Evolutionary conservation across 257 asterid species (phyloP).

Genomic region (Primulina huaijiensis): DNA sequence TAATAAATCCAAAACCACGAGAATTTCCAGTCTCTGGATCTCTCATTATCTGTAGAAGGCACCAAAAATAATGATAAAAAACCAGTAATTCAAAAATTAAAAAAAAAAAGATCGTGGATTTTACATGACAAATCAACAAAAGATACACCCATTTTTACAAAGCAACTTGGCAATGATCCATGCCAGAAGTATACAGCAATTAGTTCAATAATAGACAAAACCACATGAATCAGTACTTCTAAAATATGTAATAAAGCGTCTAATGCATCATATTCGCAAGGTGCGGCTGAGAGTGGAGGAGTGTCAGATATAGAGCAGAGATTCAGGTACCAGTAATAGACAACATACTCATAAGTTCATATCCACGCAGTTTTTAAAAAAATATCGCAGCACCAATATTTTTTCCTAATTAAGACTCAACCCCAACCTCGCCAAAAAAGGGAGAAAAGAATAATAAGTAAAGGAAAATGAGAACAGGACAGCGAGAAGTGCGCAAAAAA

Average conservation of each 20-base stretch:
- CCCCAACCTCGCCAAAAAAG: background rate
- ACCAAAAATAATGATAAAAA: background rate
- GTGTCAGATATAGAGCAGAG: background rate
- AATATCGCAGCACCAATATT: background rate
- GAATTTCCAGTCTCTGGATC: constrained; percentile 97
- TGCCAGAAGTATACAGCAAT: background rate
- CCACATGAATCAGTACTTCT: too few species aligned
- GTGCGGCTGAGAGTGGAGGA: background rate
- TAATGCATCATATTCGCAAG: background rate
- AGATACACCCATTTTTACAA: too few species aligned
- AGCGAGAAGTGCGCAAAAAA: background rate
- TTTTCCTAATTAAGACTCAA: background rate
- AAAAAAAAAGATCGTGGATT: too few species aligned
- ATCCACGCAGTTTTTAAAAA: background rate
- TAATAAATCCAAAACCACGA: constrained; percentile 92
- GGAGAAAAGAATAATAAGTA: background rate
- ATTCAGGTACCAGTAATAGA: background rate
- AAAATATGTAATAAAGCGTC: background rate
- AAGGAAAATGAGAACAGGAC: background rate
- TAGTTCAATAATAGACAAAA: background rate
- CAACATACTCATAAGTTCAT: background rate
- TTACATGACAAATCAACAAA: background rate
- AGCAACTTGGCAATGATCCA: background rate
- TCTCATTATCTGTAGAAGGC: constrained; percentile 77
- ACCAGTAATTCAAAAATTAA: background rate